Evolutionary conservation across 768 basidiomycete species (phyloP), one percentile per base, ranked within the genome.

Genomic region (Xanthoconium purpureum): DNA sequence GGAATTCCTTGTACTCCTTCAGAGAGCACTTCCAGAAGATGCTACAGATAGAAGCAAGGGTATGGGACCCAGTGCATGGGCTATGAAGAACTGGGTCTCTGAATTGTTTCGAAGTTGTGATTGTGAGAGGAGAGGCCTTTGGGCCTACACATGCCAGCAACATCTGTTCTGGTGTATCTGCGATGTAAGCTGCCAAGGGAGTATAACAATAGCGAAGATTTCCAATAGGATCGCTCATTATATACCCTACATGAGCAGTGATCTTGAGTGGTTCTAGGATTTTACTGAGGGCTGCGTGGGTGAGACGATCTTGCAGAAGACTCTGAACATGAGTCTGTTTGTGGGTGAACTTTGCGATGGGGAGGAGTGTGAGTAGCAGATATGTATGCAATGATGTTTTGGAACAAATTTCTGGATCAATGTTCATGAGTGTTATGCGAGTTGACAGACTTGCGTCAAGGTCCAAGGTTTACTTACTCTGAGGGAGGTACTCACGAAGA

Each of bases 101-200:
- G 5, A 43, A 43, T 2, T 43, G 42, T 28, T 43, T 43, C 4
- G 28, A 44, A 3, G 28, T 29, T 15, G 43, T n/a, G 15, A 7
- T 29, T 14, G 28, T 44, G 15, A 44, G 17, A 5, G 5, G 43
- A 0, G 43, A 44, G 1, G 43, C 43, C 6, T 29, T 44, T 3
- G 24, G 24, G 17, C 44, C 17, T 13, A n/a, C 8, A 10, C 44
- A 45, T 45, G 44, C 17, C 0, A 45, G 6, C 7, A 45, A 6
- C 0, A 7, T 9, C 15, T 29, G 71, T 62, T 75, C 72, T 0
- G 71, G 72, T 10, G 66, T 71, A 54, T 76, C 70, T 5, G 67
- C 68, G 17, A 75, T 73, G 53, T 65, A 71, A 0, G 66, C 57
- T 9, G 61, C 67, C 6, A 74, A 52, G 3, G 68, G 70, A 0